phyloP scores from a whole-genome alignment of 1,284 basidiomycete genomes.

The Ustilago tritici region DNA sequence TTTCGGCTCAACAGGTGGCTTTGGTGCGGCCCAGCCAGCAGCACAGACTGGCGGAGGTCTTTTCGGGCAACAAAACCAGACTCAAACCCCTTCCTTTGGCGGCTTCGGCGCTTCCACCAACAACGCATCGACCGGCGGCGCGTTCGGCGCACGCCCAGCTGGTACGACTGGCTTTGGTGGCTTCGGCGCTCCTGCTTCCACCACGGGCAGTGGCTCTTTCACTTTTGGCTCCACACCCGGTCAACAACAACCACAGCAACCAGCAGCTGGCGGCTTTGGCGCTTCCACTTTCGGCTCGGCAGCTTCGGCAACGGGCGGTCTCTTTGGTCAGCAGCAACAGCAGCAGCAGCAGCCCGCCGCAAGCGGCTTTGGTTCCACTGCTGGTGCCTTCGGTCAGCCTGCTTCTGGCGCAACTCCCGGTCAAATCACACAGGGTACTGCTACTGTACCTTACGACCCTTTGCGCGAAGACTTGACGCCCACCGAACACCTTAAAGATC shows the following conservation, averaged over 20 bases:
- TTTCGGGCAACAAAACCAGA: conserved; percentile 63
- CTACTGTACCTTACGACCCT: conserved; percentile 58
- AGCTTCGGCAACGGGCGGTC: conserved; percentile 29
- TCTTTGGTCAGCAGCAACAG: conserved; percentile 56
- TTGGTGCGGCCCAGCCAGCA: conserved; percentile 55
- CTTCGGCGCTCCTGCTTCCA: conserved; percentile 45
- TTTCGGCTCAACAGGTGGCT: conserved; percentile 48
- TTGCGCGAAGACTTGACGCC: conserved; percentile 58
- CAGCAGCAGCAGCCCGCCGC: conserved; percentile 42
- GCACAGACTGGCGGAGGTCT: conserved; percentile 63
- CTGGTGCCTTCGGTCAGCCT: conserved; percentile 44
- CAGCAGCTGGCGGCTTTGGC: conserved; percentile 48
- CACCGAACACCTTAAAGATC: conserved; percentile 59
- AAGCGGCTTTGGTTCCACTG: conserved; percentile 45
- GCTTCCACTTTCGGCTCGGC: conserved; percentile 40
- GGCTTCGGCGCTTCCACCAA: conserved; percentile 49
- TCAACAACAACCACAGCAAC: conserved; percentile 45
- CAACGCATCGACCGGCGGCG: conserved; percentile 44
- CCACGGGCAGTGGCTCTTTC: conserved; percentile 40
- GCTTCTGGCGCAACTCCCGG: conserved; percentile 25
- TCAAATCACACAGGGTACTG: conserved; percentile 60
- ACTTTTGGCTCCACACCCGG: conserved; percentile 47
- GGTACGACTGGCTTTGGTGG: conserved; percentile 57
- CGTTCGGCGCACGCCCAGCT: conserved; percentile 60
- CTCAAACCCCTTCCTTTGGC: conserved; percentile 56